Evolutionary conservation across 805 yeast genomes (phyloP).

Genomic region (Ogataea glucozyma): DNA sequence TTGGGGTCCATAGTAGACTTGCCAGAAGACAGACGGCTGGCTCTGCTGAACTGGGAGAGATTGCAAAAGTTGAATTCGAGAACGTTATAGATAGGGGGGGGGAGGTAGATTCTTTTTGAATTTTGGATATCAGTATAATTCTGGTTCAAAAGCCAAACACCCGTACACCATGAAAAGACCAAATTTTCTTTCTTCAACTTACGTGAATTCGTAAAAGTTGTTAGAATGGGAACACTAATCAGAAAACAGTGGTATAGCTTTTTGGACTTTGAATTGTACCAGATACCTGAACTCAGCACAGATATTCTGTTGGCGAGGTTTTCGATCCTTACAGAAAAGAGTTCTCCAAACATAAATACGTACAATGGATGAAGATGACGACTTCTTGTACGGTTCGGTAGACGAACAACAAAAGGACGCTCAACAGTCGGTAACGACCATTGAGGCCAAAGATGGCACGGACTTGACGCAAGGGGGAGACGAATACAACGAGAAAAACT

Average conservation of each 20-base stretch:
- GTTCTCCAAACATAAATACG: background rate
- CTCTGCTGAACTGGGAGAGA: conserved; percentile 7
- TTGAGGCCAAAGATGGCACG: conserved; percentile 26
- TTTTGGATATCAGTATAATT: too few species aligned
- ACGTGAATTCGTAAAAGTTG: background rate
- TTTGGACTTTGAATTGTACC: too few species aligned
- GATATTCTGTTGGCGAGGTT: too few species aligned
- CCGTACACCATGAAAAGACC: conserved; percentile 5
- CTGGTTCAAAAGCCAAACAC: too few species aligned
- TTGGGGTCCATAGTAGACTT: background rate
- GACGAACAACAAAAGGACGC: conserved; percentile 32
- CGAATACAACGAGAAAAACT: conserved; percentile 29
- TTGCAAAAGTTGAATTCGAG: background rate
- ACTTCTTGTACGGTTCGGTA: conserved; percentile 62
- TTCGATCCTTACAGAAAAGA: too few species aligned
- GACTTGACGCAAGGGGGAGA: conserved; percentile 11
- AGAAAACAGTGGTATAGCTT: too few species aligned
- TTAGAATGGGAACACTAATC: too few species aligned
- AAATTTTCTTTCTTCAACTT: background rate
- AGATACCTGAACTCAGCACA: too few species aligned
- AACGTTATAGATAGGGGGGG: background rate
- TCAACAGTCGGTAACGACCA: conserved; percentile 22
- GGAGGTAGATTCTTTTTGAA: too few species aligned
- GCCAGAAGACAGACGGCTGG: conserved; percentile 1
- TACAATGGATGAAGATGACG: conserved; percentile 63